Conservation (phyloP, 441 rosid genomes). For the Corymbia calophylla region DNA sequence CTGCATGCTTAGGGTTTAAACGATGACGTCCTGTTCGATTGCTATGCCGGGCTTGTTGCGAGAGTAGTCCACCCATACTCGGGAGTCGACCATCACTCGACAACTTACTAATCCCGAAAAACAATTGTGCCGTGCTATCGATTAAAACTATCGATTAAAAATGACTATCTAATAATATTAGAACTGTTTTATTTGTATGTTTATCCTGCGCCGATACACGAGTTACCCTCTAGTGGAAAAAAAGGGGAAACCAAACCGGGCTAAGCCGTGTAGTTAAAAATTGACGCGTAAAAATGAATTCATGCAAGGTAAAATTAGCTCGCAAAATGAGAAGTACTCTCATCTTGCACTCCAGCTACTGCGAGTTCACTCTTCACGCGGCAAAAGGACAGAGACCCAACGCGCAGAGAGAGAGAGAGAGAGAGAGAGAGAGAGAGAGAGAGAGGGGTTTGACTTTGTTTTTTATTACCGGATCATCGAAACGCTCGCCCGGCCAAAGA, state of each 20-base stretch:
- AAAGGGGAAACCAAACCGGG: neutral
- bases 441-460: neutral
- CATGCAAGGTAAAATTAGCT: neutral
- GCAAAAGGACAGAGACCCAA: neutral
- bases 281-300: neutral
- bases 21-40: neutral
- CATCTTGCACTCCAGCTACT: neutral
- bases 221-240: no score
- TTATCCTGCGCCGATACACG: rapidly evolving
- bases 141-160: no score
- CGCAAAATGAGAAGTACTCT: neutral
- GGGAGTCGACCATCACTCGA: neutral
- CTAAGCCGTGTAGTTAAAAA: neutral
- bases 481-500: neutral
- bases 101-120: neutral
- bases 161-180: neutral
- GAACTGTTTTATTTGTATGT: neutral
- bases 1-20: neutral
- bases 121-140: rapidly evolving
- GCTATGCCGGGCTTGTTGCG: neutral
- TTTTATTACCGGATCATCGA: neutral
- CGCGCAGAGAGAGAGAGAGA: neutral
- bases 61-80: neutral
- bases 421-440: neutral
- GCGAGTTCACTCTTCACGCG: neutral